Evolutionary conservation across 345 rosid species (phyloP), one percentile per base, ranked within the genome.

Genomic region (Stellera chamaejasme): DNA sequence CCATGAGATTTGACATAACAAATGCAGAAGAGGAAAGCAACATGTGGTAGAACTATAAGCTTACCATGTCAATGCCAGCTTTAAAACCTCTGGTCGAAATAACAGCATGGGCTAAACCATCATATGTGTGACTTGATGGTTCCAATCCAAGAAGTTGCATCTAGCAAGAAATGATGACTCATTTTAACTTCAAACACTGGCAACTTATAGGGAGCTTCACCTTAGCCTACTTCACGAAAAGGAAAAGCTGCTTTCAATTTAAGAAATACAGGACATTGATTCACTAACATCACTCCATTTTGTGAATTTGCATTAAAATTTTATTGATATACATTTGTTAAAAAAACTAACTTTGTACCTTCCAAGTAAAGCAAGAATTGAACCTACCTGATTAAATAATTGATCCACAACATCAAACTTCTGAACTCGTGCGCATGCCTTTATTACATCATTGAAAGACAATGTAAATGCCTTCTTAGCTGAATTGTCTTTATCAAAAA

Each of bases 121-220:
- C 79, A 59, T 77, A 92, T 42, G 87, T 72, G 60, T 63, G 62
- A 25, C 75, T 68, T 54, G 97, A 75, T 59, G 87, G 95, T 58
- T 41, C 70, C 75, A 92, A 55, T 56, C 97, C 93, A 69, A 88
- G 77, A 59, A 72, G 72, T 74, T 80, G 77, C 95, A 88, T 86
- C 98, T 91, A 52, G 62, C 67, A 32, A 62, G 52, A 66, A 56
- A 73, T 43, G 52, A 66, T 43, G 53, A 43, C 39, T 32, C 39
- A n/a, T n/a, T n/a, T n/a, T 32, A 7, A 32, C 39, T 32, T 32
- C 39, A 32, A 32, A 32, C 39, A 32, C 39, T 32, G 39, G 39
- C 39, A 32, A 32, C 7, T 32, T 7, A 32, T 32, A 28, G 6
- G 36, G 39, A 32, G 39, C 39, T 3, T 32, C 39, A 32, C n/a